A percentile compares a stretch with the other conserved stretches of the same genome.
Evolutionary conservation across 305 asterid genomes (phyloP).

Genomic region (Rubia balearica): DNA sequence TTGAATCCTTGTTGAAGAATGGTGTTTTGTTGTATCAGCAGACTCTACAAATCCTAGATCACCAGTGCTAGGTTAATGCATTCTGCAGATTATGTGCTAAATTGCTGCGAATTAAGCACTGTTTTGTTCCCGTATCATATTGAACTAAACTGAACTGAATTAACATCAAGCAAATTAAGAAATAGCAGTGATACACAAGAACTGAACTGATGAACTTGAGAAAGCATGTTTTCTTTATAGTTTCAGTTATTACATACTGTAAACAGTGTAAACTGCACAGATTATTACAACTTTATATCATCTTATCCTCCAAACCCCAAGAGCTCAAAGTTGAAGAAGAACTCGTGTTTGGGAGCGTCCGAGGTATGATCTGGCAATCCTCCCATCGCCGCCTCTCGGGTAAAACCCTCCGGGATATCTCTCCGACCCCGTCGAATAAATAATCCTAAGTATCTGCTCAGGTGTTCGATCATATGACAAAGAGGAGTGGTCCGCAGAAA

Average conservation of each 20-base stretch:
- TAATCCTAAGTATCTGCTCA: conserved; percentile 38
- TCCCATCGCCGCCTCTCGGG: conserved; percentile 43
- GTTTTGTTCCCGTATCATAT: too few relatives aligned
- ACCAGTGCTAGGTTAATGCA: background rate
- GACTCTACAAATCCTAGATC: background rate
- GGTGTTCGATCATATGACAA: conserved; percentile 37
- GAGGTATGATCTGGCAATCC: conserved; percentile 38
- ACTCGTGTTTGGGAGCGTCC: background rate
- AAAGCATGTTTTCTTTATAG: too few relatives aligned
- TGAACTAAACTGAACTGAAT: too few relatives aligned
- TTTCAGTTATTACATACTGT: too few relatives aligned
- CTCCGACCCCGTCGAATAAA: conserved; percentile 38
- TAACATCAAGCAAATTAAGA: too few relatives aligned
- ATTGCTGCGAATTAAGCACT: too few relatives aligned
- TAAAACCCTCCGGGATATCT: conserved; percentile 39
- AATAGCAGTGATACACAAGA: too few relatives aligned
- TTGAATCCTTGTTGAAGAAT: too few relatives aligned
- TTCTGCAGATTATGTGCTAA: background rate
- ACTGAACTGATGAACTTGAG: too few relatives aligned
- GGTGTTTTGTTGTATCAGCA: background rate
- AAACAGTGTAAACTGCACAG: too few relatives aligned
- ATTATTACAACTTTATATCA: too few relatives aligned
- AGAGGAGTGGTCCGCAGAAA: conserved; percentile 32
- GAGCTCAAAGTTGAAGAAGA: background rate
- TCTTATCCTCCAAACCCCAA: too few relatives aligned